Evolutionary conservation across 176 grass and related monocot genomes (phyloP), one percentile per base, ranked within the genome.

Genomic region (Carex littledalei): DNA sequence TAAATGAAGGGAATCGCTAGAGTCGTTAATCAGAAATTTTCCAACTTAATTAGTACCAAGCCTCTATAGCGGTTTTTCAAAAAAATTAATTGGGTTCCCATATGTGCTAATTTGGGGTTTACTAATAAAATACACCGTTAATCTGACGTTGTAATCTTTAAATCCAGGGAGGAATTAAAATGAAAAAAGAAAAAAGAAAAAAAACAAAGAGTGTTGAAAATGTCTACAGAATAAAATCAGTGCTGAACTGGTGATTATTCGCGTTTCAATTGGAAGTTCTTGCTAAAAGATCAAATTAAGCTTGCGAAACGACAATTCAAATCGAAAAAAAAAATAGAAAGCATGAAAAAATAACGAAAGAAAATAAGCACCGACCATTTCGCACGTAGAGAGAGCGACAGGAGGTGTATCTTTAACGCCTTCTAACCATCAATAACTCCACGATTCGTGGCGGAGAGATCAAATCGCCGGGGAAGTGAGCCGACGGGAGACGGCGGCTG

Each of bases 351-450:
- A 66, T 6, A 35, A 31, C 26, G 21, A 16, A 11, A 67, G 61
- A 21, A 67, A 83, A 66, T 8, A 61, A 60, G 56, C 39, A 34
- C 81, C 54, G 37, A 85, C 84, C 84, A 85, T 74, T 74, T 58
- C 10, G 16, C 16, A 34, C 2, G 52, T 9, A 56, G 8, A 75
- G 79, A 81, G 50, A 81, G 52, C 10, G 14, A 35, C 26, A 3
- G 26, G 80, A 83, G 32, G 62, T 52, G 41, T 68, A 31, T 17
- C 39, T 52, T 34, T 52, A 68, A 11, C 68, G 22, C 78, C 55
- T 81, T 63, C 78, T 58, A 61, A 81, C 20, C 32, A 81, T 71
- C 37, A 84, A 84, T 53, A 15, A 11, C 16, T 81, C 32, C 31
- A 16, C 17, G 53, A 60, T 60, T 81, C 54, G 56, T 20, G 32